Conservation (phyloP, 768 basidiomycete genomes). For the Cystoderma amianthinum region DNA sequence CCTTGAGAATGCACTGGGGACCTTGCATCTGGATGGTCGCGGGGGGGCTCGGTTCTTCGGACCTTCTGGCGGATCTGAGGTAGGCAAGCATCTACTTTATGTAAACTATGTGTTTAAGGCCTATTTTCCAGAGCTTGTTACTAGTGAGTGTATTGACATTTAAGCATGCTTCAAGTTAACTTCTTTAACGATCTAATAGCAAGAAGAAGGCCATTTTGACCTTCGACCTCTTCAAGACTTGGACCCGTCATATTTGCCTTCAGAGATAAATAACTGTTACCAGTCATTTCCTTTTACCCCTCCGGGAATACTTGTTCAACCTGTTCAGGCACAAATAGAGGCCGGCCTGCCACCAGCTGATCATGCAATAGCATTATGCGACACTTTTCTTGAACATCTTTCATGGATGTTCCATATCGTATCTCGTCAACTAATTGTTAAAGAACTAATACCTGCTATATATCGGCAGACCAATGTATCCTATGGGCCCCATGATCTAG, state of each 20-base stretch:
- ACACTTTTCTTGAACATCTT: constrained; percentile 39
- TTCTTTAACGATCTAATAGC: constrained; percentile 17
- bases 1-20: constrained; percentile 30
- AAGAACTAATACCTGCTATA: constrained; percentile 37
- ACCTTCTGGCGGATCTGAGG: constrained; percentile 43
- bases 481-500: constrained; percentile 45
- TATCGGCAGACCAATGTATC: constrained; percentile 27
- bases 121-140: too few species aligned
- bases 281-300: constrained; percentile 40
- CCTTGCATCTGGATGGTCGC: constrained; percentile 34
- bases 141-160: too few species aligned
- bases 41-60: constrained; percentile 38
- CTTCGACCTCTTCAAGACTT: constrained; percentile 24
- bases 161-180: not conserved
- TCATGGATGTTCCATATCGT: constrained; percentile 47
- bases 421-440: constrained; percentile 34
- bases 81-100: too few species aligned
- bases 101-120: too few species aligned
- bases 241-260: constrained; percentile 36
- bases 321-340: constrained; percentile 34
- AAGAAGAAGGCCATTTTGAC: constrained; percentile 10
- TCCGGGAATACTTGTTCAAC: constrained; percentile 19
- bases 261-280: constrained; percentile 34
- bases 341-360: constrained; percentile 35
- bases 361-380: constrained; percentile 33